These are phyloP conservation scores for Rutstroemia sp. DNA, from an alignment of 2,329 filamentous ascomycete species.

Conservation along the genomic window DNA sequence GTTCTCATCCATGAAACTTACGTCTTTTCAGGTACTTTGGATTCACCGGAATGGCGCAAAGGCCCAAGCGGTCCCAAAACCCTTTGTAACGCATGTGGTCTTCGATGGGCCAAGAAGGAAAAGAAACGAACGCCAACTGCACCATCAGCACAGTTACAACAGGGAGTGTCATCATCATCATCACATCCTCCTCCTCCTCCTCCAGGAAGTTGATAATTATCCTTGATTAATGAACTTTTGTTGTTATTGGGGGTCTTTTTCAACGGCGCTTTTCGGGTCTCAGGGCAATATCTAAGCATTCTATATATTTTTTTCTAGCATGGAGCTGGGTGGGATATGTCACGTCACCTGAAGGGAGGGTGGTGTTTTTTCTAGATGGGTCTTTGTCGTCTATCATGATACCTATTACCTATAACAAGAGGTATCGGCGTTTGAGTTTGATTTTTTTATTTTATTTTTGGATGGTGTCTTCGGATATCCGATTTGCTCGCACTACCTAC, in stretches of 20 bases:
- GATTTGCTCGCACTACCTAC: neutral
- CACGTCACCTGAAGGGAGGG: neutral
- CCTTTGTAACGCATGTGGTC: slow-evolving; percentile 87
- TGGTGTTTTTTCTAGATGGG: neutral
- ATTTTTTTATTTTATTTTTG: neutral
- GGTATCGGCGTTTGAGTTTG: neutral
- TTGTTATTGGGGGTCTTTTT: neutral
- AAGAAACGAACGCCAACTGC: slow-evolving; percentile 38
- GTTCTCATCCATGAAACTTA: slow-evolving; percentile 4
- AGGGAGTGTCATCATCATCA: neutral
- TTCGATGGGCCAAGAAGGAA: slow-evolving; percentile 71
- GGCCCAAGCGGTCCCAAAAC: slow-evolving; percentile 91
- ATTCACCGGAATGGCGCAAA: slow-evolving; percentile 94
- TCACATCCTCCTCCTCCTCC: neutral
- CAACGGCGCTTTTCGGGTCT: neutral
- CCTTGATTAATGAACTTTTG: neutral
- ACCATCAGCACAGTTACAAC: neutral
- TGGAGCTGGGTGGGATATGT: slow-evolving; percentile 2
- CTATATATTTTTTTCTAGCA: neutral
- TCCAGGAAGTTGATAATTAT: neutral
- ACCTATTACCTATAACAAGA: neutral
- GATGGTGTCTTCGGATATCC: neutral
- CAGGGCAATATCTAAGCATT: neutral
- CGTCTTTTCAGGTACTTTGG: slow-evolving; percentile 56
- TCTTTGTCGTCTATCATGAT: neutral